Conservation (phyloP, 1,284 basidiomycete genomes). For the Sanghuangporus baumii region DNA sequence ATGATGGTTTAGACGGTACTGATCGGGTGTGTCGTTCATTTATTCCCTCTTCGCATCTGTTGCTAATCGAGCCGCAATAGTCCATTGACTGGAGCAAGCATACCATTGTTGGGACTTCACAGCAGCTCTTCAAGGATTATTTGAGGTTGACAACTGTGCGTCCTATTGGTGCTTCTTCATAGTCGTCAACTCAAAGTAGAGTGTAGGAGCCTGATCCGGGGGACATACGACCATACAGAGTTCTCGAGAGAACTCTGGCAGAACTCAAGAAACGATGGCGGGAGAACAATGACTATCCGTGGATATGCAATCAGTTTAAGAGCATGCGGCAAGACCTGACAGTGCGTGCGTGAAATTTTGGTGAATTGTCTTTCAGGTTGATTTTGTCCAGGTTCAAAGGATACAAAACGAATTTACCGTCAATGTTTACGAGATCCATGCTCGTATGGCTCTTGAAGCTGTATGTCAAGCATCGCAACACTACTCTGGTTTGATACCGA, state of each 20-base stretch:
- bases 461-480: conserved; percentile 40
- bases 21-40: conserved; percentile 52
- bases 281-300: conserved; percentile 79
- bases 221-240: conserved; percentile 84
- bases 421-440: conserved; percentile 97
- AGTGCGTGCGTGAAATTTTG: conserved; percentile 45
- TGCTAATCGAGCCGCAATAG: conserved; percentile 36
- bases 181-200: background rate
- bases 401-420: conserved; percentile 99
- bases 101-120: conserved; percentile 91
- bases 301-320: conserved; percentile 98
- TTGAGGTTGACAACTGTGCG: conserved; percentile 88
- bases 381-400: conserved; percentile 80
- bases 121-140: conserved; percentile 93
- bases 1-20: conserved; percentile 58
- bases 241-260: conserved; percentile 81
- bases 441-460: conserved; percentile 92
- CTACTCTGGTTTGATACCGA: background rate
- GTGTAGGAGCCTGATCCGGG: conserved; percentile 88
- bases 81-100: conserved; percentile 96
- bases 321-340: conserved; percentile 96
- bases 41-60: conserved; percentile 4
- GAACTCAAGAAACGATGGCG: conserved; percentile 90
- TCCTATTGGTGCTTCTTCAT: conserved; percentile 17
- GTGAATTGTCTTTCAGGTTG: conserved; percentile 18